These are phyloP conservation scores for Apiospora phragmitis DNA, from an alignment of 2,329 filamentous ascomycete genomes.

Conservation along the genomic window DNA sequence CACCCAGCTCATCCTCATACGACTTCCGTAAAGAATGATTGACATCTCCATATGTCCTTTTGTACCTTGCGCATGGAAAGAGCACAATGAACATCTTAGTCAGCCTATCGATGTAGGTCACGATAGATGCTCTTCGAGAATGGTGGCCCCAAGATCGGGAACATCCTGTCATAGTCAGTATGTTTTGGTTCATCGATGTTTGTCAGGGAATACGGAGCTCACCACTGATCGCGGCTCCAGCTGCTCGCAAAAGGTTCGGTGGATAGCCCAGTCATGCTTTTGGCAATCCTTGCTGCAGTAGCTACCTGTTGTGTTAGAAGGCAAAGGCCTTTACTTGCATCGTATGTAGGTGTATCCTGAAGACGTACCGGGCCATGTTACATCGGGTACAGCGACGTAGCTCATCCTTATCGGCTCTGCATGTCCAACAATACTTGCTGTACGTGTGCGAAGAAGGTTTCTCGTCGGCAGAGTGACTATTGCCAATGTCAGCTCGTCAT, in stretches of 20 bases:
- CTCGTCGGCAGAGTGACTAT: constrained; percentile 22
- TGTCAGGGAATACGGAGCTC: neutral
- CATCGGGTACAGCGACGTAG: constrained; percentile 16
- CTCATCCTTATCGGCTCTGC: constrained; percentile 9
- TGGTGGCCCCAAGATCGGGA: neutral
- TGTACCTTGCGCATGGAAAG: neutral
- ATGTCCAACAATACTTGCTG: constrained; percentile 21
- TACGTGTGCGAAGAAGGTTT: constrained; percentile 16
- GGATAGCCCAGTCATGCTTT: constrained; percentile 16
- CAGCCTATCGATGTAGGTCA: too few species aligned
- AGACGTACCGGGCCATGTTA: neutral
- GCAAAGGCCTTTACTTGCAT: constrained; percentile 13
- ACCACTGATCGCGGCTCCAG: constrained; percentile 17
- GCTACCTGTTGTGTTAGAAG: constrained; percentile 12
- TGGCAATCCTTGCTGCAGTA: constrained; percentile 23
- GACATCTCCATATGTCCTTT: neutral
- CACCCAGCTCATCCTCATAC: neutral
- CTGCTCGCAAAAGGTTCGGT: constrained; percentile 18
- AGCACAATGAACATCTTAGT: neutral
- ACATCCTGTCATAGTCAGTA: neutral
- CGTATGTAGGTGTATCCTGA: neutral
- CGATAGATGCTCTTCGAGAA: neutral
- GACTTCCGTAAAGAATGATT: neutral
- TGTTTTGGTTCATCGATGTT: neutral
- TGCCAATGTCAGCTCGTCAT: neutral